These are phyloP conservation scores for Incumbomyces delicatus DNA, from an alignment of 2,329 filamentous ascomycete genomes.

Conservation along the genomic window DNA sequence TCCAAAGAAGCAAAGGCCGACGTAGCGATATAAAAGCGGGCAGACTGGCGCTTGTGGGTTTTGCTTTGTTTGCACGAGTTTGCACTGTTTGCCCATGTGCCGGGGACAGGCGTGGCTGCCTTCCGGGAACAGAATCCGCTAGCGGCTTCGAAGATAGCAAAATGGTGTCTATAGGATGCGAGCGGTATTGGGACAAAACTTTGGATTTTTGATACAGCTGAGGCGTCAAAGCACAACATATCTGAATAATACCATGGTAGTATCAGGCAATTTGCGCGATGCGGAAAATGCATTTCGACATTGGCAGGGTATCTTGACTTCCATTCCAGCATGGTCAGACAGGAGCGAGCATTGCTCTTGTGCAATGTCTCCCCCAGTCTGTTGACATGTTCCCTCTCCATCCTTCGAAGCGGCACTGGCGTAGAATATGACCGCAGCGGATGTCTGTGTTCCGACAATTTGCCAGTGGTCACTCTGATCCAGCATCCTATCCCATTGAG, in stretches of 20 bases:
- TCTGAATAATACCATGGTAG: not conserved
- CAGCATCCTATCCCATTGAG: not conserved
- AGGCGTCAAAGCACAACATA: not conserved
- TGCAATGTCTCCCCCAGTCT: not conserved
- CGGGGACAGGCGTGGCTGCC: no score
- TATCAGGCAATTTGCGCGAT: no score
- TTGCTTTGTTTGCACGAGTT: not conserved
- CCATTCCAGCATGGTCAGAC: not conserved
- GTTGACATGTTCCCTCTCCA: not conserved
- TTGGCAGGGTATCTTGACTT: slow-evolving; percentile 2
- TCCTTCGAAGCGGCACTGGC: not conserved
- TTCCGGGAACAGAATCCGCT: no score
- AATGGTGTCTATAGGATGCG: no score
- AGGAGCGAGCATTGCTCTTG: not conserved
- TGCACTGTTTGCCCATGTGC: not conserved
- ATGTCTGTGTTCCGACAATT: no score
- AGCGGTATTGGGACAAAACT: no score
- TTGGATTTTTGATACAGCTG: no score
- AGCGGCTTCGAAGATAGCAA: no score
- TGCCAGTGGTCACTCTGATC: no score
- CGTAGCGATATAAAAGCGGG: not conserved
- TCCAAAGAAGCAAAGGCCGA: slow-evolving; percentile 1
- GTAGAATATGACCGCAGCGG: no score
- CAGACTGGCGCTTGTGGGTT: not conserved
- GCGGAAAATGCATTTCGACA: no score